Evolutionary conservation across 1,139 yeast genomes (phyloP), one percentile per base, ranked within the genome.

Genomic region (Geotrichum aggregatum): DNA sequence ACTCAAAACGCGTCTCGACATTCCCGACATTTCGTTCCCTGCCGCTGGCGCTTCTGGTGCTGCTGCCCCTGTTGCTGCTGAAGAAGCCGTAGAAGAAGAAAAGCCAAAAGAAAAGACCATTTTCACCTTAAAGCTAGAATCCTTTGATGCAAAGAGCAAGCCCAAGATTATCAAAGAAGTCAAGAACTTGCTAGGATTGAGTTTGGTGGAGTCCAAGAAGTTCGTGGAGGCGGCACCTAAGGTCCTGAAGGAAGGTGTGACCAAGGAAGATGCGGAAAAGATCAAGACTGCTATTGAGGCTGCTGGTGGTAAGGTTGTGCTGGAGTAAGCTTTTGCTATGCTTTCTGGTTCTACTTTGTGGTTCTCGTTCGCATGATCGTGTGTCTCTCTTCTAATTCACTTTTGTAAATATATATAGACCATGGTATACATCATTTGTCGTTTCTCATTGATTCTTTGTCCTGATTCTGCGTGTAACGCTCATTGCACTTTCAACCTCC

Each of bases 91-190:
- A 66, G 85, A 77, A 54, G 82, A 83, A 67, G 95, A 84, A 67
- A 88, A 77, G 55, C 85, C 79, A 50, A 95, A 88, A 73, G 98
- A 91, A 74, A 87, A 92, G 79, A 87, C 96, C 61, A 87, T 94
- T 63, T 94, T 92, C 76, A 77, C 87, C 64, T 76, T 92, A 69
- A 94, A 91, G 74, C 82, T 92, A 65, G 98, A 92, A 71, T 80
- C 94, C 41, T 91, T 92, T 64, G 99, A 92, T 65, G 82, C 98
- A 58, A 89, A 91, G 75, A 75, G 96, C 55, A 92, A 92, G 78
- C 97, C 99, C 59, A 92, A 92, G 84, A 82, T 92, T 69, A 94
- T 92, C 71, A 92, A 92, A 77, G 98, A 92, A 75, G 95, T 92
- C 63, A 92, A 92, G 78, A 79, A 86, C 58, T 76, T 92, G 70